Evolutionary conservation across 257 asterid genomes (phyloP).

Genomic region (Jacaranda copaia): DNA sequence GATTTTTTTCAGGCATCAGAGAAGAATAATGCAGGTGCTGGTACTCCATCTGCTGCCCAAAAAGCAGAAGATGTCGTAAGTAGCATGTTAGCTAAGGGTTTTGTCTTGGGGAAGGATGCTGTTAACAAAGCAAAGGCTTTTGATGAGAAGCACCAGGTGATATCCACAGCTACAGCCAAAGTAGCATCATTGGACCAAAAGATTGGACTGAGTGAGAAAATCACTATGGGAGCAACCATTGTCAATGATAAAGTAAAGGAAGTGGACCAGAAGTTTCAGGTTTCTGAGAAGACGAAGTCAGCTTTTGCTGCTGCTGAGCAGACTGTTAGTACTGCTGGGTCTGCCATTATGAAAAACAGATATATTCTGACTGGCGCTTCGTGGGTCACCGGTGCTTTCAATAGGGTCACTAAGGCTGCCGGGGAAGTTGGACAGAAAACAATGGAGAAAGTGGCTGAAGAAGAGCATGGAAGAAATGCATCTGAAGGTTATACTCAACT

Average conservation of each 20-base stretch:
- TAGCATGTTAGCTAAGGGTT: conserved; percentile 79
- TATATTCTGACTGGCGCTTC: conserved; percentile 64
- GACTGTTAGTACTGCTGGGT: conserved; percentile 62
- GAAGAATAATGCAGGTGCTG: conserved; percentile 38
- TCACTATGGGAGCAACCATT: conserved; percentile 57
- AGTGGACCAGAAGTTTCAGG: conserved; percentile 70
- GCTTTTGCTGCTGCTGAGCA: conserved; percentile 71
- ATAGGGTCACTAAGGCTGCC: conserved; percentile 61
- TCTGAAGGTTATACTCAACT: conserved; percentile 53
- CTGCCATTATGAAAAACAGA: conserved; percentile 70
- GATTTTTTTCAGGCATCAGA: conserved; percentile 50
- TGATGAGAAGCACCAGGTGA: conserved; percentile 68
- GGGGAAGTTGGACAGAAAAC: conserved; percentile 74
- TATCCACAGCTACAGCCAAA: conserved; percentile 66
- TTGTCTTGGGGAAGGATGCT: conserved; percentile 66
- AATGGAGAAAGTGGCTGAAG: conserved; percentile 61
- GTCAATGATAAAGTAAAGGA: conserved; percentile 70
- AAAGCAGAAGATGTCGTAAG: conserved; percentile 74
- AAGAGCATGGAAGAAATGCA: conserved; percentile 49
- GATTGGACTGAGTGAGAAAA: conserved; percentile 69
- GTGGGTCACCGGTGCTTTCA: conserved; percentile 75
- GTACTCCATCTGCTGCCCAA: conserved; percentile 47
- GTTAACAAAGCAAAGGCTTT: conserved; percentile 67
- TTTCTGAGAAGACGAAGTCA: conserved; percentile 68
- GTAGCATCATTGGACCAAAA: conserved; percentile 69